Conservation (phyloP, 78 protist genomes). For the Dictyostelium intermedium region DNA sequence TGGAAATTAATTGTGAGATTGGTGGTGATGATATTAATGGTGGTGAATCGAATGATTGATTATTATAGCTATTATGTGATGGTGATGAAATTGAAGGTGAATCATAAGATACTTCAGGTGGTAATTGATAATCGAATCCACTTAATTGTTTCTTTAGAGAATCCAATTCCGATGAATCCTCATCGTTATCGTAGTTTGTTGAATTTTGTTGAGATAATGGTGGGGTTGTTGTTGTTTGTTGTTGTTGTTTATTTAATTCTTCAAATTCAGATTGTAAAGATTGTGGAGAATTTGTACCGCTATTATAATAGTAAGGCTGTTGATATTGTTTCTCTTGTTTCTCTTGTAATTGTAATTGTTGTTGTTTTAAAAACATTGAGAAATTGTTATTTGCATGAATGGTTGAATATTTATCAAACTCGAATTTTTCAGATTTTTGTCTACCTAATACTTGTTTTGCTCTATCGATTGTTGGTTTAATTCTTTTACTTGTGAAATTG, state of each 20-base stretch:
- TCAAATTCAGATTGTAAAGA: slow-evolving; percentile 46
- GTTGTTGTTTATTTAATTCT: slow-evolving; percentile 15
- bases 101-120: neutral
- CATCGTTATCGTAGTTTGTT: neutral
- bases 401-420: slow-evolving; percentile 8
- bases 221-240: neutral
- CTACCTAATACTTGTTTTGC: slow-evolving; percentile 20
- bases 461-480: slow-evolving; percentile 38
- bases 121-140: neutral
- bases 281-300: slow-evolving; percentile 15
- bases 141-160: slow-evolving; percentile 24
- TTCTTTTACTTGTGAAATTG: slow-evolving; percentile 16
- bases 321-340: slow-evolving; percentile 1
- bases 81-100: neutral
- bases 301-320: neutral
- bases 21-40: neutral
- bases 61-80: neutral
- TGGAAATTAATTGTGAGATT: neutral
- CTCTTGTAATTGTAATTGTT: slow-evolving; percentile 13
- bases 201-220: slow-evolving; percentile 4
- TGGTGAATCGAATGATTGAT: neutral
- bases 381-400: neutral
- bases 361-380: slow-evolving; percentile 11
- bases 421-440: slow-evolving; percentile 59
- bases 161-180: neutral